Evolutionary conservation across 2,329 filamentous ascomycete genomes (phyloP).

Genomic region (Paecilomyces variotii): DNA sequence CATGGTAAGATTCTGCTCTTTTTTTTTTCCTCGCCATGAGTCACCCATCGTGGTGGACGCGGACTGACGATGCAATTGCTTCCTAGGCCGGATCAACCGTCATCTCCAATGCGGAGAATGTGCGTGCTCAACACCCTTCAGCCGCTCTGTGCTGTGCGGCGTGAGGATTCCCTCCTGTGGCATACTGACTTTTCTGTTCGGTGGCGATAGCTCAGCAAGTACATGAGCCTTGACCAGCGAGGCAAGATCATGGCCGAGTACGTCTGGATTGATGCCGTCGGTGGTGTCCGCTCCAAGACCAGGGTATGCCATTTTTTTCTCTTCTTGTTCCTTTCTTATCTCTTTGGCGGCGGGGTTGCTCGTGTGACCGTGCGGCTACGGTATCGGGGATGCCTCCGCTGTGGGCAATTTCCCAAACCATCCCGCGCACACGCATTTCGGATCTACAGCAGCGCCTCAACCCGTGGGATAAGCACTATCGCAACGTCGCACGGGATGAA

Average conservation of each 20-base stretch:
- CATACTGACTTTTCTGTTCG: conserved; percentile 32
- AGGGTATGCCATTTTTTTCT: conserved; percentile 59
- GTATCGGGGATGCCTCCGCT: neutral
- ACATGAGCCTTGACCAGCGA: conserved; percentile 82
- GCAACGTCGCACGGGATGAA: neutral
- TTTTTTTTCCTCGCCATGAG: conserved; percentile 8
- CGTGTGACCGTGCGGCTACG: neutral
- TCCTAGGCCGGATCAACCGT: conserved; percentile 32
- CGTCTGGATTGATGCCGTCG: conserved; percentile 84
- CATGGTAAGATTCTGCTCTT: conserved; percentile 17
- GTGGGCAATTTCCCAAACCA: neutral
- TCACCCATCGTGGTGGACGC: neutral
- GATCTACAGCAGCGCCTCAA: neutral
- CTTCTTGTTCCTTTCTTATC: neutral
- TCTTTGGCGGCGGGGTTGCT: neutral
- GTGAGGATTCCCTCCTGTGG: conserved; percentile 5
- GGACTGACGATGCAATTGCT: neutral
- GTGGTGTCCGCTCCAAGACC: conserved; percentile 86
- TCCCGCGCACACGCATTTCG: neutral
- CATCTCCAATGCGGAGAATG: conserved; percentile 41
- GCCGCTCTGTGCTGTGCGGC: neutral
- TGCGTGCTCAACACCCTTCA: conserved; percentile 20
- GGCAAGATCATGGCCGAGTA: conserved; percentile 89
- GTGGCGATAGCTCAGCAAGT: conserved; percentile 70
- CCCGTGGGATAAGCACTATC: neutral